phyloP scores from a whole-genome alignment of 2,329 filamentous ascomycete genomes.

The Penicillium fuscoglaucum region DNA sequence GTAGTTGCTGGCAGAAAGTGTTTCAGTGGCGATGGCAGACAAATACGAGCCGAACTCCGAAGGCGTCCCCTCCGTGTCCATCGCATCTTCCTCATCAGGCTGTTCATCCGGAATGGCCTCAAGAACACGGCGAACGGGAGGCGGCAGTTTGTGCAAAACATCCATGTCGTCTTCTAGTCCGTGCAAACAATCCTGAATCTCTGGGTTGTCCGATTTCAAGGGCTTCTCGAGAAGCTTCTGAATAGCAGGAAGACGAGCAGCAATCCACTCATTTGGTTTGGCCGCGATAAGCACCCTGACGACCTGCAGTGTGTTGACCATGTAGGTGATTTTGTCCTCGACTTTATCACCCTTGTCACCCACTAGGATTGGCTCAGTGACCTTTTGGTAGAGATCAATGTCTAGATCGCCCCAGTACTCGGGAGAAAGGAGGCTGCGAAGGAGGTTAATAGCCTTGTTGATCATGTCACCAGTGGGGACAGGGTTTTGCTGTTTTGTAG shows the following conservation, averaged over 20 bases:
- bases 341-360: conserved; percentile 80
- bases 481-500: conserved; percentile 51
- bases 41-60: conserved; percentile 86
- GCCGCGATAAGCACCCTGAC: conserved; percentile 84
- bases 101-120: conserved; percentile 81
- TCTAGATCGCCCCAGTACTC: conserved; percentile 91
- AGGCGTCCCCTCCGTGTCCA: conserved; percentile 71
- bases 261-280: conserved; percentile 87
- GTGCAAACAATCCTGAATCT: conserved; percentile 91
- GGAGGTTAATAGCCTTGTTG: conserved; percentile 76
- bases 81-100: conserved; percentile 79
- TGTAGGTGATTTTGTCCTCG: conserved; percentile 80
- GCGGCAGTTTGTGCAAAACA: conserved; percentile 68
- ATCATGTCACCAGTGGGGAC: conserved; percentile 72
- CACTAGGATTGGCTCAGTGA: conserved; percentile 80
- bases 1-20: conserved; percentile 76
- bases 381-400: conserved; percentile 85
- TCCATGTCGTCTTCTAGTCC: conserved; percentile 68
- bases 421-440: conserved; percentile 81
- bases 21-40: conserved; percentile 83
- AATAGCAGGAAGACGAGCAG: conserved; percentile 71
- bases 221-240: conserved; percentile 90
- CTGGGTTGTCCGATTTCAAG: conserved; percentile 81
- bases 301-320: conserved; percentile 92
- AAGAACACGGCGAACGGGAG: conserved; percentile 77